Base-by-base conservation (phyloP, 495 filamentous ascomycete genomes). In the Aspergillus coremiiformis region DNA sequence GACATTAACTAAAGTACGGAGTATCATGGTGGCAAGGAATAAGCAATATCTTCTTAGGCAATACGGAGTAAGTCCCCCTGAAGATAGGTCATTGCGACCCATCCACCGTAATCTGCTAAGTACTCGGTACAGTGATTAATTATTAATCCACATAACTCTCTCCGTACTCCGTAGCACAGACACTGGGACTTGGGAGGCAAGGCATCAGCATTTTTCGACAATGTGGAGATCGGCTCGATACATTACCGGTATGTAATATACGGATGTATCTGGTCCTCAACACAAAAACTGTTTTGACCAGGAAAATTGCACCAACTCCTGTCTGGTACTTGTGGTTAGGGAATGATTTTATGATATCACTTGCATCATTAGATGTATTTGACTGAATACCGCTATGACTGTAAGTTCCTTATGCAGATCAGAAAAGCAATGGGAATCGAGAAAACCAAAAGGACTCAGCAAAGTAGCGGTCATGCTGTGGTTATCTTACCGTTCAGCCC, bases 131-230 rank as follows among this genome's bases (percentile, higher is more conserved):
- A 26, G 26, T 44, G 42, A 44, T 44, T 19, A 44, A 24, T 15
- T 12, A 35, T 14, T 35, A 35, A 12, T 35, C 14, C n/a, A 12
- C 32, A 35, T 35, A 35, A n/a, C 12, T 35, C 32, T 23, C 27
- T 33, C 44, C 26, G 2, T 32, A 22, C 12, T 6, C 19, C 26
- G 46, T 11, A 22, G 11, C n/a, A n/a, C n/a, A n/a, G n/a, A n/a
- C n/a, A n/a, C 39, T 45, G 39, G 49, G 54, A 44, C 45, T 50
- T 44, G 41, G 44, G n/a, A n/a, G 29, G 29, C 53, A 55, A 57
- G 59, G 55, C 59, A 61, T 53, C 59, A 53, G 33, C 50, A 45
- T 61, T 61, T 57, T 47, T 19, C 8, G n/a, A n/a, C n/a, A 30
- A 20, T 55, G 44, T 26, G 48, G 44, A 35, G 48, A 41, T 41